These are phyloP conservation scores for Pyrus pyrifolia DNA, from an alignment of 306 rosid genomes.

Conservation along the genomic window DNA sequence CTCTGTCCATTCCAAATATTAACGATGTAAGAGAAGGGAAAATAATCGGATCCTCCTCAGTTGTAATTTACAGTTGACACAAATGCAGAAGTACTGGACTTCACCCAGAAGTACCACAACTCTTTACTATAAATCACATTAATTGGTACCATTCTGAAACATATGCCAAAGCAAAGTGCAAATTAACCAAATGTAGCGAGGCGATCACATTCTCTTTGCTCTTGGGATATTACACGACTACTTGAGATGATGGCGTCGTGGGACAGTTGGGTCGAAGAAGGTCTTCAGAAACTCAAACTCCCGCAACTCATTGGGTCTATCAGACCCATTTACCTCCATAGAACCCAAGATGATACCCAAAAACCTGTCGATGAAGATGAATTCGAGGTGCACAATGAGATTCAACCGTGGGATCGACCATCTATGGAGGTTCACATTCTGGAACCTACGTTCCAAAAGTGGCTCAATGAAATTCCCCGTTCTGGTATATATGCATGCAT, in stretches of 20 bases:
- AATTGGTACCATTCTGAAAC: too few relatives aligned
- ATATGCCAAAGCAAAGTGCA: too few relatives aligned
- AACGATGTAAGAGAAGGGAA: too few relatives aligned
- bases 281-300: constrained; percentile 43
- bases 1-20: too few relatives aligned
- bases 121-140: too few relatives aligned
- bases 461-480: constrained; percentile 69
- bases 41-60: too few relatives aligned
- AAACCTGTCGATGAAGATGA: background rate
- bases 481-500: constrained; percentile 35
- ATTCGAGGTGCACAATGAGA: constrained; percentile 56
- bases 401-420: constrained; percentile 71
- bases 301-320: constrained; percentile 66
- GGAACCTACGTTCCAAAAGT: constrained; percentile 44
- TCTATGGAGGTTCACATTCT: constrained; percentile 64
- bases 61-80: too few relatives aligned
- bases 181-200: too few relatives aligned
- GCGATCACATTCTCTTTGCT: too few relatives aligned
- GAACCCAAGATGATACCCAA: background rate
- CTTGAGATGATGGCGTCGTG: constrained; percentile 37
- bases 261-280: constrained; percentile 63
- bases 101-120: too few relatives aligned
- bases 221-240: too few relatives aligned
- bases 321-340: constrained; percentile 58
- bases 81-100: too few relatives aligned